Base-by-base conservation (phyloP, 148 eudicot genomes). In the Chenopodium formosanum region DNA sequence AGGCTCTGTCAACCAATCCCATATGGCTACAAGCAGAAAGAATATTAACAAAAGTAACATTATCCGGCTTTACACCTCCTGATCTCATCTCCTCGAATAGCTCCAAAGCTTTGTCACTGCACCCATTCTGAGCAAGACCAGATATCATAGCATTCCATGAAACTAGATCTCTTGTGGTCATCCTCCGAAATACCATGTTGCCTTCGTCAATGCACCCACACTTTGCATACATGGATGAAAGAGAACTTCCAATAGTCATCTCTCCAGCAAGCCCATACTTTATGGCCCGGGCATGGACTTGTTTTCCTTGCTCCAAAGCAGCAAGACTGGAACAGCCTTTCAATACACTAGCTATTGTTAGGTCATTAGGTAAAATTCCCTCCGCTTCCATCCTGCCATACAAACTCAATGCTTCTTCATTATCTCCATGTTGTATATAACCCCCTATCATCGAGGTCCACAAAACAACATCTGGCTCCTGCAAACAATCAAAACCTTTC, bases 371-470 rank as follows among this genome's bases (percentile, higher is more conserved):
- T 58, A 62, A 76, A 66, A 89, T 84, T 17, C 91, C 90, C 81
- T 80, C 73, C 40, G 76, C 88, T 85, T 88, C 90, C 91, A 91
- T 91, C 78, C 58, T 85, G 17, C 85, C 84, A 78, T 89, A 91
- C 80, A 91, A 84, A 84, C 76, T 81, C 85, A 91, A 82, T 70
- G 93, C 90, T 37, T 79, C 87, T 79, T 91, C 91, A 73, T 81
- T 86, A 48, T 86, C 89, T 47, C 89, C 91, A 47, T 86, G 85
- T 71, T 88, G 88, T 78, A 89, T 86, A 82, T 87, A 89, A n/a
- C 90, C 93, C 12, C 87, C 90, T 72, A 91, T 89, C 87, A 91
- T 89, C 27, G 91, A 91, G n/a, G 90, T 91, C 91, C 93, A 91
- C 75, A 89, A 79, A 76, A 91, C 93, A 52, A 89, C 81, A 84